These are phyloP conservation scores for Moesziomyces parantarcticus DNA, from an alignment of 1,284 basidiomycete genomes.

Conservation along the genomic window DNA sequence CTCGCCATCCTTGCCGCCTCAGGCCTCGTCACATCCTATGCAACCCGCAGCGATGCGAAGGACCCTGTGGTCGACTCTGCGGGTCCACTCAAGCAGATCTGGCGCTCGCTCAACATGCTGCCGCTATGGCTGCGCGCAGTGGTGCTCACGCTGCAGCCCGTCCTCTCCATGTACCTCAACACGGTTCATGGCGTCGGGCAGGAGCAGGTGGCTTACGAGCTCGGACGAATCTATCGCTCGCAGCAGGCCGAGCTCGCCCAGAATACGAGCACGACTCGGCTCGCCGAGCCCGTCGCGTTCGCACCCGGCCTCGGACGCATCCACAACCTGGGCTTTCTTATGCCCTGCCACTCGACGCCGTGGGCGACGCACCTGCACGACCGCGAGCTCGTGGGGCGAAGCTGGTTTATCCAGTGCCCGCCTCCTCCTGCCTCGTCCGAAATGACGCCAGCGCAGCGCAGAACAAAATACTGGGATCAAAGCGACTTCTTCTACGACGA, in stretches of 20 bases:
- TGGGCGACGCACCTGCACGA: slow-evolving; percentile 88
- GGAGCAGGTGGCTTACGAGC: slow-evolving; percentile 39
- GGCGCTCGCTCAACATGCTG: slow-evolving; percentile 17
- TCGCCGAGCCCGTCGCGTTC: slow-evolving; percentile 59
- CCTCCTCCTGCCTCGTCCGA: slow-evolving; percentile 20
- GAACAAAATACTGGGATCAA: slow-evolving; percentile 80
- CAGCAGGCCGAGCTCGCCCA: slow-evolving; percentile 7
- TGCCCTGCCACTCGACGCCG: slow-evolving; percentile 98
- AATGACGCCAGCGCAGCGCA: slow-evolving; percentile 13
- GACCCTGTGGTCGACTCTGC: neutral
- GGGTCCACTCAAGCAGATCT: slow-evolving; percentile 8
- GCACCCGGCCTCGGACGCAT: slow-evolving; percentile 37
- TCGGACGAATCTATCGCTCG: slow-evolving; percentile 27
- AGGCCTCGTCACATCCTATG: slow-evolving; percentile 23
- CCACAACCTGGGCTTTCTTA: slow-evolving; percentile 81
- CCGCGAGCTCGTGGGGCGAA: slow-evolving; percentile 21
- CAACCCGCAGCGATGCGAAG: neutral
- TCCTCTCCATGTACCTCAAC: slow-evolving; percentile 44
- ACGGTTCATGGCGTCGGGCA: slow-evolving; percentile 53
- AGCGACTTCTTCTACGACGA: slow-evolving; percentile 83
- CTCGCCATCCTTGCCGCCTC: slow-evolving; percentile 78
- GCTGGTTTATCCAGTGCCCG: slow-evolving; percentile 58
- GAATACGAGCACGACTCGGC: slow-evolving; percentile 67
- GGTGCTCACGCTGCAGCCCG: slow-evolving; percentile 41
- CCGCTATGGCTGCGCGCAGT: slow-evolving; percentile 28